Conservation (phyloP, 2,329 filamentous ascomycete species). For the Colletotrichum chrysophilum region DNA sequence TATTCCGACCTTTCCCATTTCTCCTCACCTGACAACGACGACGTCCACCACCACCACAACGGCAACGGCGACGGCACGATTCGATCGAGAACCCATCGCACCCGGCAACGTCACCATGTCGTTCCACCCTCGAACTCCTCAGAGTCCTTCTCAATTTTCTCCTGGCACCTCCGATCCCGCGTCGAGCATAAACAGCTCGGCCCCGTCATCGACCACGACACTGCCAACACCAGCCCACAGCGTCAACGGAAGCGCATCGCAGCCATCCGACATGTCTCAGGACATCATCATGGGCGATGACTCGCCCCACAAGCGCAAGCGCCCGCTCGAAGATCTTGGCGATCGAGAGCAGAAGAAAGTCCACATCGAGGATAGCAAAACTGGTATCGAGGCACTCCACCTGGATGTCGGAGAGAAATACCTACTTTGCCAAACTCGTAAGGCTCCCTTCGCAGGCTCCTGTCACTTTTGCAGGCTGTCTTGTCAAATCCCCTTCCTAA, state of each 20-base stretch:
- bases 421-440: constrained; percentile 71
- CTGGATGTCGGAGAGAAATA: constrained; percentile 71
- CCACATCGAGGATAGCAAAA: constrained; percentile 64
- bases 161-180: constrained; percentile 58
- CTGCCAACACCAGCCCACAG: constrained; percentile 69
- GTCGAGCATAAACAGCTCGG: constrained; percentile 57
- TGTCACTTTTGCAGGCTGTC: constrained; percentile 20
- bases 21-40: constrained; percentile 30
- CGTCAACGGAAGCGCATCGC: constrained; percentile 60
- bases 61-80: constrained; percentile 5
- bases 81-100: constrained; percentile 23
- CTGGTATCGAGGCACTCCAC: constrained; percentile 69
- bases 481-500: background rate
- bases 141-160: constrained; percentile 69
- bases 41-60: constrained; percentile 41
- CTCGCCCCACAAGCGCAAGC: constrained; percentile 67
- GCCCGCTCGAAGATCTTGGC: constrained; percentile 59
- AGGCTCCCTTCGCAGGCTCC: constrained; percentile 54
- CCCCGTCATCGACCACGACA: constrained; percentile 55
- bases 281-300: constrained; percentile 54
- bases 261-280: constrained; percentile 46
- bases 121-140: constrained; percentile 71
- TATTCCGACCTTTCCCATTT: constrained; percentile 9
- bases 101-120: constrained; percentile 58
- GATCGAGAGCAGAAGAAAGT: constrained; percentile 66